Evolutionary conservation across 257 asterid species (phyloP).

Genomic region (Penstemon newberryi): DNA sequence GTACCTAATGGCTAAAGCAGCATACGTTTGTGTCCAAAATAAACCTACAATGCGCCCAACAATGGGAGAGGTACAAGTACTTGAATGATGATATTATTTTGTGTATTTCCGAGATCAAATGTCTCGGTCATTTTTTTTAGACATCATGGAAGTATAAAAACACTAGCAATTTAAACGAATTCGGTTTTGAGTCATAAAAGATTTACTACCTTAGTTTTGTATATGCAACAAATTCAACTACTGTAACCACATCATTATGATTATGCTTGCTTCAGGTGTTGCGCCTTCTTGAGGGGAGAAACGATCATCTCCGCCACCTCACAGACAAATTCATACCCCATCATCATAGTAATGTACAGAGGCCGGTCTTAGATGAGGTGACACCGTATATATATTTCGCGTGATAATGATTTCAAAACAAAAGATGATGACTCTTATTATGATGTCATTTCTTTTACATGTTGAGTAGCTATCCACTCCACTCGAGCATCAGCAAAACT

Average conservation of each 20-base stretch:
- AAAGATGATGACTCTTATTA: too few relatives aligned
- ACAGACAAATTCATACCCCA: slow-evolving; percentile 54
- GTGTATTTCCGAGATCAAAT: too few relatives aligned
- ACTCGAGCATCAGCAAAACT: too few relatives aligned
- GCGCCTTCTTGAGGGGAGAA: slow-evolving; percentile 64
- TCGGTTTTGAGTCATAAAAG: too few relatives aligned
- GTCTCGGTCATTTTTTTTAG: too few relatives aligned
- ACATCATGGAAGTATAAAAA: too few relatives aligned
- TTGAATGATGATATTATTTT: not conserved
- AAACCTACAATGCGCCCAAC: slow-evolving; percentile 76
- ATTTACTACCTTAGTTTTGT: not conserved
- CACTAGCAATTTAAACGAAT: too few relatives aligned
- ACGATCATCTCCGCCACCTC: slow-evolving; percentile 49
- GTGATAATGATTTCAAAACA: too few relatives aligned
- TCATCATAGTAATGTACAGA: slow-evolving; percentile 20
- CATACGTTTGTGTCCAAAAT: slow-evolving; percentile 64
- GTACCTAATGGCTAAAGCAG: slow-evolving; percentile 74
- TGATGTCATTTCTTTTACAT: too few relatives aligned
- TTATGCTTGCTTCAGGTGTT: slow-evolving; percentile 43
- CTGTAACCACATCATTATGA: not conserved
- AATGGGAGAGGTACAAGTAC: slow-evolving; percentile 60
- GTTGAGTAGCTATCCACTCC: too few relatives aligned
- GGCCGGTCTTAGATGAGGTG: too few relatives aligned
- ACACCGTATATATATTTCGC: too few relatives aligned
- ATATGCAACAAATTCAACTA: not conserved